phyloP scores from a whole-genome alignment of 2,329 filamentous ascomycete genomes.

The Exophiala sideris region DNA sequence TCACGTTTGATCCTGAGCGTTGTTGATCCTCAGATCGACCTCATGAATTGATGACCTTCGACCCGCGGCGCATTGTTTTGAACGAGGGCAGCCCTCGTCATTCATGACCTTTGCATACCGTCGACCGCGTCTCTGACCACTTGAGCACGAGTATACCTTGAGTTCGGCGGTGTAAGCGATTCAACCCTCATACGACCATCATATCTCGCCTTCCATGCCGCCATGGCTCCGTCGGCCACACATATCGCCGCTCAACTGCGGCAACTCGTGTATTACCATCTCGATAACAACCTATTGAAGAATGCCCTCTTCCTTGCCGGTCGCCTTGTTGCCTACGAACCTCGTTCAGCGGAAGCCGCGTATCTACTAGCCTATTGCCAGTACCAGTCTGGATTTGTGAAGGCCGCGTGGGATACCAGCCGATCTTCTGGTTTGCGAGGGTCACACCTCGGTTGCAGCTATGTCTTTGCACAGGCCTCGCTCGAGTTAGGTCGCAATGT shows the following conservation, averaged over 20 bases:
- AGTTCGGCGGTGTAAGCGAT: neutral
- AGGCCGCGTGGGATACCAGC: constrained; percentile 80
- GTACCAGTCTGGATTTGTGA: constrained; percentile 74
- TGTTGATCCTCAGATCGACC: neutral
- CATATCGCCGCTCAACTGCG: constrained; percentile 60
- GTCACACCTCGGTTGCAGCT: constrained; percentile 79
- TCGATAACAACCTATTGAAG: constrained; percentile 84
- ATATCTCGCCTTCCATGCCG: neutral
- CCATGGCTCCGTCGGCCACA: constrained; percentile 54
- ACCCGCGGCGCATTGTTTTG: constrained; percentile 20
- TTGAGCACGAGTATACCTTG: neutral
- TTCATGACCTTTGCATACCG: constrained; percentile 9
- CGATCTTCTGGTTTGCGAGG: constrained; percentile 68
- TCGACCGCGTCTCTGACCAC: constrained; percentile 6
- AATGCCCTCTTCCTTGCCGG: constrained; percentile 94
- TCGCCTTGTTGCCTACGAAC: constrained; percentile 78
- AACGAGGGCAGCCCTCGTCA: neutral
- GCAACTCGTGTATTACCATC: constrained; percentile 66
- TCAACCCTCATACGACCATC: neutral
- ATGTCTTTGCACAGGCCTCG: constrained; percentile 87
- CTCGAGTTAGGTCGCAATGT: constrained; percentile 72
- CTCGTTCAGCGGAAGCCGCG: constrained; percentile 72
- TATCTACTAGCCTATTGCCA: constrained; percentile 84
- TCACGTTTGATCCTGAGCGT: neutral
- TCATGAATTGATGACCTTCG: constrained; percentile 14